A percentile compares a stretch with the other conserved stretches of the same genome.
These are phyloP conservation scores for Mucor irregularis DNA, from an alignment of 371 early-diverging fungal genomes.

Conservation along the genomic window DNA sequence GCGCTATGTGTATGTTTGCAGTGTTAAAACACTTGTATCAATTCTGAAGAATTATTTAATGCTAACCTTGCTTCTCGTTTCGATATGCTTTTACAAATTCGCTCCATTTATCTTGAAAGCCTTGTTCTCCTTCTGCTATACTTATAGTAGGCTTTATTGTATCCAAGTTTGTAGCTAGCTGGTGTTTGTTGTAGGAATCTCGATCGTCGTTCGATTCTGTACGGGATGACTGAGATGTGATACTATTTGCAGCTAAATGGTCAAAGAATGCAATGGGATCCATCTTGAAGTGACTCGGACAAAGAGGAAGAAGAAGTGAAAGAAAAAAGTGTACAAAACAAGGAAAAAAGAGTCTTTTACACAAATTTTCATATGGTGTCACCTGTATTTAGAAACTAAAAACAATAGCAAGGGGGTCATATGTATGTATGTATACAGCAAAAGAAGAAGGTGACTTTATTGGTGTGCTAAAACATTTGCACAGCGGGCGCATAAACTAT, in stretches of 20 bases:
- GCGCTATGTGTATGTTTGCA: conserved; percentile 1
- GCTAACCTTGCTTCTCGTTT: conserved; percentile 28
- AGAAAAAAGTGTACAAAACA: conserved; percentile 7
- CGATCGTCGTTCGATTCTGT: background rate
- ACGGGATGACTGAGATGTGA: conserved; percentile 8
- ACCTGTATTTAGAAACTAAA: conserved; percentile 1
- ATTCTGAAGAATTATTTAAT: too few species aligned
- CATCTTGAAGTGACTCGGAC: too few species aligned
- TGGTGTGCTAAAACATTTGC: conserved; percentile 26
- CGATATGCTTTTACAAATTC: conserved; percentile 23
- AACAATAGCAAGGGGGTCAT: too few species aligned
- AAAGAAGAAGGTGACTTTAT: too few species aligned
- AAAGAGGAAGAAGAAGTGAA: conserved; percentile 12
- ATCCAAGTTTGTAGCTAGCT: background rate
- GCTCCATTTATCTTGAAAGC: conserved; percentile 16
- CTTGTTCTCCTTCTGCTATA: background rate
- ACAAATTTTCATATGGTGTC: background rate
- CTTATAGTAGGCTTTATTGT: background rate
- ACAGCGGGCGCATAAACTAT: conserved; percentile 46
- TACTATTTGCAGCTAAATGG: conserved; percentile 12
- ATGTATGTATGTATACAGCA: too few species aligned
- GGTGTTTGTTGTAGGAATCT: too few species aligned
- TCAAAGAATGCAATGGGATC: conserved; percentile 31
- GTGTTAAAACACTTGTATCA: too few species aligned
- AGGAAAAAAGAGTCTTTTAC: background rate